A percentile compares a stretch with the other conserved stretches of the same genome.
Evolutionary conservation across 768 basidiomycete species (phyloP).

Genomic region (Rhizopogon sp.): DNA sequence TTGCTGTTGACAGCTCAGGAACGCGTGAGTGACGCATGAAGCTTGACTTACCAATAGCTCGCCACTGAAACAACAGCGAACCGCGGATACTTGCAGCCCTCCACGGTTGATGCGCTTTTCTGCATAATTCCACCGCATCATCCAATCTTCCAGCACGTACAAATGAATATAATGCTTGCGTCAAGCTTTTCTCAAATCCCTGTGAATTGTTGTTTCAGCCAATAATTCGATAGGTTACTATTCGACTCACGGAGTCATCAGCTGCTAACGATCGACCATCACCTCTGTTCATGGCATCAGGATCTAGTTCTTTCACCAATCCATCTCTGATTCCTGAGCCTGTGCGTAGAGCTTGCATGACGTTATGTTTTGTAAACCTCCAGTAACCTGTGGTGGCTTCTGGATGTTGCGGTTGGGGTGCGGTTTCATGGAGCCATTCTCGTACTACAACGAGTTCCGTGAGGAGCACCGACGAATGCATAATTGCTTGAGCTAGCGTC

Average conservation of each 20-base stretch:
- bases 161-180: conserved; percentile 74
- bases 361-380: conserved; percentile 73
- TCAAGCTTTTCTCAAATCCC: conserved; percentile 77
- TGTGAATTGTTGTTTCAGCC: conserved; percentile 22
- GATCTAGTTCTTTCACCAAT: conserved; percentile 69
- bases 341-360: conserved; percentile 59
- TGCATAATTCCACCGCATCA: conserved; percentile 78
- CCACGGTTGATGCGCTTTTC: conserved; percentile 86
- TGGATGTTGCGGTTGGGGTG: conserved; percentile 52
- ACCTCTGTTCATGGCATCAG: conserved; percentile 67
- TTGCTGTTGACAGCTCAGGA: conserved; percentile 38
- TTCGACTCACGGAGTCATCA: conserved; percentile 67
- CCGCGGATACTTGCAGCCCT: conserved; percentile 87
- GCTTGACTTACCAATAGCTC: conserved; percentile 53
- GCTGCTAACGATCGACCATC: conserved; percentile 56
- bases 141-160: conserved; percentile 83
- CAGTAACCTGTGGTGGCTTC: conserved; percentile 81
- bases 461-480: conserved; percentile 63
- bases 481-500: conserved; percentile 68
- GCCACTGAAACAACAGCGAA: conserved; percentile 73
- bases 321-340: conserved; percentile 41
- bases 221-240: not conserved
- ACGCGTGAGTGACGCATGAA: not conserved
- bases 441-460: conserved; percentile 75
- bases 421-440: conserved; percentile 86